Percentiles rank a stretch among this genome's conserved stretches.
These are phyloP conservation scores for Amylocarpus encephaloides DNA, from an alignment of 2,329 filamentous ascomycete species.

Conservation along the genomic window DNA sequence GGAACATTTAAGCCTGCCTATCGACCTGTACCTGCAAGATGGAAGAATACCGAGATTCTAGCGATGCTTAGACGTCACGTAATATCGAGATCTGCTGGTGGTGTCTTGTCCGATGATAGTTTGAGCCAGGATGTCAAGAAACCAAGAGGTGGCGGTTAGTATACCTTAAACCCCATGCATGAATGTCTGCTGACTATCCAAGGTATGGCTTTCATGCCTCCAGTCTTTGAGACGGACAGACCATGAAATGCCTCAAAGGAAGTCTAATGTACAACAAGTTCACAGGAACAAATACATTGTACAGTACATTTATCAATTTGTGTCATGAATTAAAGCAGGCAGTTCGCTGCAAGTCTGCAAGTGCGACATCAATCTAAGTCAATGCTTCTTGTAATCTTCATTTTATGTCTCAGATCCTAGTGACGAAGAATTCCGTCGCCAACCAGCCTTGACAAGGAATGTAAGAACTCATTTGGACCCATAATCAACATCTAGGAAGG, in stretches of 20 bases:
- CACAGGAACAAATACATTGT: slow-evolving; percentile 3
- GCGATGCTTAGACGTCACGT: slow-evolving; percentile 75
- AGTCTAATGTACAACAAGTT: slow-evolving; percentile 3
- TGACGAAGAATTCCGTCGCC: slow-evolving; percentile 3
- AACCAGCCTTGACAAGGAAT: slow-evolving; percentile 3
- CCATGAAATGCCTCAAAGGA: slow-evolving; percentile 4
- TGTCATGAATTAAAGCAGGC: no score
- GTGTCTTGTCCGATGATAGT: slow-evolving; percentile 31
- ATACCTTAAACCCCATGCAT: neutral
- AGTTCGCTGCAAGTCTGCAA: neutral
- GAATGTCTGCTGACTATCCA: slow-evolving; percentile 7
- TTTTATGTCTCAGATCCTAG: neutral
- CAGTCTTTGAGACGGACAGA: slow-evolving; percentile 28
- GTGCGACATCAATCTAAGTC: neutral
- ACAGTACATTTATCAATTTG: neutral
- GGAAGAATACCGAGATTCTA: slow-evolving; percentile 78
- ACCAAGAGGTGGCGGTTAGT: slow-evolving; percentile 26
- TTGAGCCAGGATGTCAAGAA: slow-evolving; percentile 17
- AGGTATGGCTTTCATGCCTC: slow-evolving; percentile 34
- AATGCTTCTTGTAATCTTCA: no score
- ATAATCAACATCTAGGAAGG: neutral
- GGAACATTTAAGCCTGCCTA: slow-evolving; percentile 93
- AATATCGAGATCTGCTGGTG: slow-evolving; percentile 58
- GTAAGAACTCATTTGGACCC: neutral
- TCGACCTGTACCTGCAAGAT: slow-evolving; percentile 78